Evolutionary conservation across 2,329 filamentous ascomycete genomes (phyloP), one percentile per base, ranked within the genome.

Genomic region (Pyrenophora graminea): DNA sequence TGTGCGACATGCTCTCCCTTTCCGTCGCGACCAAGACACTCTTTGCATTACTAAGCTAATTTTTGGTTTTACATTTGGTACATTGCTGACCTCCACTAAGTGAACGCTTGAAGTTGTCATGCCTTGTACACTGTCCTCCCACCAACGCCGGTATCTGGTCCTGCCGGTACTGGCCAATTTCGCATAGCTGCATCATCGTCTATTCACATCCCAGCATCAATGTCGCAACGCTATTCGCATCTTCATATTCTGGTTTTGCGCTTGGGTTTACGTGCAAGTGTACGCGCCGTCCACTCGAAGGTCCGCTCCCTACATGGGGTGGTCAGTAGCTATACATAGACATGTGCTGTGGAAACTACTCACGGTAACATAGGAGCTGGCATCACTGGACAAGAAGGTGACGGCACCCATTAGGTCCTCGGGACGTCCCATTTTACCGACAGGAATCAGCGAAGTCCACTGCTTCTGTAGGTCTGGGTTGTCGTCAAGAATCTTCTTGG

Each of bases 361-460:
- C 55, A 69, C 68, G 15, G 70, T 76, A 10, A 76, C 72, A 42
- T 76, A 76, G 49, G 61, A 54, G 56, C 71, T 74, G 2, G 91
- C 90, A 66, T 94, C 90, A 52, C 88, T 92, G 34, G 91, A 83
- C 51, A 96, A 77, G 79, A 93, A 96, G 13, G 90, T 88, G 23
- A 96, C 91, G 4, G 92, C 90, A 2, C 93, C 93, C 89, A 96
- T 96, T 50, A 97, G 81, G 67, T 97, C 93, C 71, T 92, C 86
- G 1, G 93, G 93, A 44, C 86, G 82, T 21, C 93, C 93, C 90
- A 97, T 96, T 77, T 93, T 93, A 51, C 91, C 93, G 69, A 90
- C 86, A 0, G 94, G 94, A 55, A 97, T 97, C 46, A 96, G 81
- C 1, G 89, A 92, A 12, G 86, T 95, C 93, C 93, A 97, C 75